Evolutionary conservation across 805 yeast species (phyloP), one percentile per base, ranked within the genome.

Genomic region (Candida multigemmis): DNA sequence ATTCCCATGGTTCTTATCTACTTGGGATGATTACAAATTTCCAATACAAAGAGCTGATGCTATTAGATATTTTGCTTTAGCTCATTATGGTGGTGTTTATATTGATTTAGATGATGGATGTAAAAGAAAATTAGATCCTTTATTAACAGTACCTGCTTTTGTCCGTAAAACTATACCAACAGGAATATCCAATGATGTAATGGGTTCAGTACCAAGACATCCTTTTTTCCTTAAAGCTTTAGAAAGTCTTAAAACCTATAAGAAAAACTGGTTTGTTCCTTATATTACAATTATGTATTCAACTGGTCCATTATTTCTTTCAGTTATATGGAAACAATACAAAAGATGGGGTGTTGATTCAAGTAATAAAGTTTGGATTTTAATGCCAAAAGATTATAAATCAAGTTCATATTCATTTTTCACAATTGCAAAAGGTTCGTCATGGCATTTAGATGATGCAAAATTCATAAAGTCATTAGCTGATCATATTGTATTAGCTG

Each of bases 391-490:
- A 20, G 86, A 80, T 48, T 82, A 83, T 52, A 81, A 80, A 46
- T 59, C 69, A 32, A 68, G 65, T 35, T 45, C 65, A 1, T 56
- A 65, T 38, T 68, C 86, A 0, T 81, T 82, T 48, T 86, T 87
- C 52, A 65, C 74, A 21, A 77, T 83, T 30, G 62, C 84, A 1
- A 70, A 72, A 30, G 96, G 96, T 24, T 82, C 94, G 0, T 81
- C 94, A 14, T 87, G 96, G 96, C 96, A 87, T 54, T 56, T 73
- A 44, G 84, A 77, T 38, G 96, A 87, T 51, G 95, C 96, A 7
- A 66, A 74, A 28, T 71, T 83, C 46, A 73, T 86, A 53, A 75
- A 81, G 44, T 57, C 71, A 6, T 56, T 86, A 53, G 85, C 83
- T 11, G 66, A 71, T 37, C 95, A 87, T 51, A 72, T 87, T 37